Percentiles rank a stretch among this genome's conserved stretches.
These are phyloP conservation scores for Allium sativum DNA, from an alignment of 106 monocot species.

Conservation along the genomic window DNA sequence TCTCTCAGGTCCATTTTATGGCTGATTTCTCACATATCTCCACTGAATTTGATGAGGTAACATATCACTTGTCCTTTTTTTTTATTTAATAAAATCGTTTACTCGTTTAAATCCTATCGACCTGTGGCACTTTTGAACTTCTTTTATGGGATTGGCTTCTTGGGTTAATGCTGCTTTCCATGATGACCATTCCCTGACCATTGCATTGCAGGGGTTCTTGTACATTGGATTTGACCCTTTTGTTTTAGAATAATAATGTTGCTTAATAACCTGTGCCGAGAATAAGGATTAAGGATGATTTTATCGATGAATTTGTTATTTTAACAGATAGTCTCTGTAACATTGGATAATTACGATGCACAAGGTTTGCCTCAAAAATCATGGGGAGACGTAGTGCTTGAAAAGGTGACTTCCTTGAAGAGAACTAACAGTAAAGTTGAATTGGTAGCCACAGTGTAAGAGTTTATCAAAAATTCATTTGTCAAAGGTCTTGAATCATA, in stretches of 20 bases:
- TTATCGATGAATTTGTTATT: background rate
- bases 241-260: background rate
- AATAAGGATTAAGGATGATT: too few species aligned
- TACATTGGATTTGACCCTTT: background rate
- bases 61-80: too few species aligned
- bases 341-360: constrained; percentile 51
- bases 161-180: too few species aligned
- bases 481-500: too few species aligned
- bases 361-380: constrained; percentile 16
- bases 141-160: too few species aligned
- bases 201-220: too few species aligned
- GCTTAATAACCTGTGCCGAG: too few species aligned
- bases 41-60: constrained; percentile 79
- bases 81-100: too few species aligned
- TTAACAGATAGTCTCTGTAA: constrained; percentile 58
- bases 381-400: constrained; percentile 4
- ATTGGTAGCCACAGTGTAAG: constrained; percentile 28
- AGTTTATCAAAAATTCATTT: background rate
- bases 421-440: constrained; percentile 16
- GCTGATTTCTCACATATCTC: constrained; percentile 79
- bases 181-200: too few species aligned
- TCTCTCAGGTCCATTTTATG: constrained; percentile 68
- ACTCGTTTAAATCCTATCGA: too few species aligned
- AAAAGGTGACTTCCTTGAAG: constrained; percentile 14
- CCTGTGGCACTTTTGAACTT: too few species aligned